These are phyloP conservation scores for Penicillium odoratum DNA, from an alignment of 495 filamentous ascomycete genomes.

Conservation along the genomic window DNA sequence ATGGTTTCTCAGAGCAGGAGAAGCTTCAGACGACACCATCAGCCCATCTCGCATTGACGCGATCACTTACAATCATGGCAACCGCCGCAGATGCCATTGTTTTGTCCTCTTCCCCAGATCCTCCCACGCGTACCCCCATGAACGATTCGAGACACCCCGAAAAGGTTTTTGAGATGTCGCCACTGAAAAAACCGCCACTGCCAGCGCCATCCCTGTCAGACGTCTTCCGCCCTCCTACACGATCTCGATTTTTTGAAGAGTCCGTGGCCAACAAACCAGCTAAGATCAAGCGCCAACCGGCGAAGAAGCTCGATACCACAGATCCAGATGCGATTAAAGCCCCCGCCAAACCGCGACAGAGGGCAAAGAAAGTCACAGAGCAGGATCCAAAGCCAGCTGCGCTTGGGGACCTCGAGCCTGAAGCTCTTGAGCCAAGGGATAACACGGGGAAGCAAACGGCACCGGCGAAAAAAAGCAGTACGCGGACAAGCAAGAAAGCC, in stretches of 20 bases:
- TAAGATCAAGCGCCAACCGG: slow-evolving; percentile 12
- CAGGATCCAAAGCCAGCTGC: slow-evolving; percentile 6
- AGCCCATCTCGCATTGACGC: not conserved
- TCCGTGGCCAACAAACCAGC: slow-evolving; percentile 8
- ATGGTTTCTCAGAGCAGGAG: not conserved
- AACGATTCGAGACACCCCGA: slow-evolving; percentile 11
- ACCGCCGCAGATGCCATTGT: slow-evolving; percentile 35
- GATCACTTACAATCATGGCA: slow-evolving; percentile 29
- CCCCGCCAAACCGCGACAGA: slow-evolving; percentile 19
- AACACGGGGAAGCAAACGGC: slow-evolving; percentile 21
- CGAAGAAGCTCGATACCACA: slow-evolving; percentile 12
- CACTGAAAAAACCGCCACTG: slow-evolving; percentile 30
- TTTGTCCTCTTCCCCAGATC: slow-evolving; percentile 45
- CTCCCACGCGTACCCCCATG: slow-evolving; percentile 21
- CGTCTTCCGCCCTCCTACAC: slow-evolving; percentile 27
- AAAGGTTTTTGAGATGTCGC: slow-evolving; percentile 16
- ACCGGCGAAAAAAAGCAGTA: slow-evolving; percentile 23
- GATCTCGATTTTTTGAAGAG: slow-evolving; percentile 33
- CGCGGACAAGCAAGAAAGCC: slow-evolving; percentile 19
- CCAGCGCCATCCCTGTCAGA: slow-evolving; percentile 38
- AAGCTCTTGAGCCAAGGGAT: slow-evolving; percentile 12
- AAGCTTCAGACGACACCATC: not conserved
- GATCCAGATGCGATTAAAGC: slow-evolving; percentile 4
- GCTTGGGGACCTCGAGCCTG: not conserved
- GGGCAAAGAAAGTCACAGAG: slow-evolving; percentile 19